These are phyloP conservation scores for Rhododendron ferrugineum DNA, from an alignment of 148 eudicot genomes.

Conservation along the genomic window DNA sequence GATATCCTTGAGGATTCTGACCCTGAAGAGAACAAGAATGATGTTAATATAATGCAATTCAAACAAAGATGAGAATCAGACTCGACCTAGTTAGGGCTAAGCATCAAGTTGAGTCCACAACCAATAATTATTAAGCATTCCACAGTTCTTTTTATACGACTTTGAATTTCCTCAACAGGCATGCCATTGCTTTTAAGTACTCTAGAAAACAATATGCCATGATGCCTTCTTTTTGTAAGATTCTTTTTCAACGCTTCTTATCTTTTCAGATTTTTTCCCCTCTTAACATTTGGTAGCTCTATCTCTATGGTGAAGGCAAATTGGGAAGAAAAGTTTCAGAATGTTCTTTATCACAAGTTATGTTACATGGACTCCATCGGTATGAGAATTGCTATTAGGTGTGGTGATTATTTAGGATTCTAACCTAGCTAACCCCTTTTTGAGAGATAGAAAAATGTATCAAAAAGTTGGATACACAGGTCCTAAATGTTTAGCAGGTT, in stretches of 20 bases:
- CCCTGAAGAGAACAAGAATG: constrained; percentile 18
- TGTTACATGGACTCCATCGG: neutral
- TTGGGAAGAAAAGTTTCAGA: neutral
- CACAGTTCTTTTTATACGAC: neutral
- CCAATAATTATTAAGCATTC: neutral
- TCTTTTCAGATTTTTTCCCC: too few species aligned
- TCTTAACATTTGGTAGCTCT: neutral
- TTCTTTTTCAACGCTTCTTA: neutral
- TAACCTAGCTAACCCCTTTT: neutral
- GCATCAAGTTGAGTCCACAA: neutral
- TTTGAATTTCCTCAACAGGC: neutral
- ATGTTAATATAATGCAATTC: too few species aligned
- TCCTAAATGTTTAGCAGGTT: neutral
- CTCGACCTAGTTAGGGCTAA: neutral
- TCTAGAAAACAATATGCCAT: neutral
- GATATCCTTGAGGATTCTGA: constrained; percentile 22
- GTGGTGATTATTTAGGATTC: neutral
- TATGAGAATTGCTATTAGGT: neutral
- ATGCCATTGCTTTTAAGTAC: neutral
- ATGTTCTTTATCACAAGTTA: neutral
- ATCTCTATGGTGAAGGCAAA: neutral
- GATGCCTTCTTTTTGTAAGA: neutral
- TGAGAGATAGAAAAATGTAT: neutral
- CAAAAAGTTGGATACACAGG: neutral
- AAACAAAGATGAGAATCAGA: neutral